Conservation (phyloP, 768 basidiomycete species). For the Zangia roseola region DNA sequence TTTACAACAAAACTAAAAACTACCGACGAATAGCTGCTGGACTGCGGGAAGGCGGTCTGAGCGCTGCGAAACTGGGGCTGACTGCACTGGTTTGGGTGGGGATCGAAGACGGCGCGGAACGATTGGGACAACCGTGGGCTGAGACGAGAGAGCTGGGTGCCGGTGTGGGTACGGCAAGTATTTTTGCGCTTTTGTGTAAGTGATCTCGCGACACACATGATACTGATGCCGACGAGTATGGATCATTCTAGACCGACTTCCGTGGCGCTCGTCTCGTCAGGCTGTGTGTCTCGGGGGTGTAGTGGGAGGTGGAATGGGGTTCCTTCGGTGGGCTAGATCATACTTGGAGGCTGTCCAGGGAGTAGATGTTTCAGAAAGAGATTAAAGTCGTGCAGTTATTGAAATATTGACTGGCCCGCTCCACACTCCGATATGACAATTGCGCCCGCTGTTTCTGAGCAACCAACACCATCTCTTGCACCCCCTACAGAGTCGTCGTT, state of each 20-base stretch:
- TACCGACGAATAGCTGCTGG: constrained; percentile 78
- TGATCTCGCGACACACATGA: constrained; percentile 13
- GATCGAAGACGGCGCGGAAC: constrained; percentile 44
- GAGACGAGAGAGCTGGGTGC: constrained; percentile 59
- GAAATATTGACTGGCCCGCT: background rate
- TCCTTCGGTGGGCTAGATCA: constrained; percentile 40
- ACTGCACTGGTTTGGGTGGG: constrained; percentile 49
- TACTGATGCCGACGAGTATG: background rate
- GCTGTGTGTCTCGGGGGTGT: constrained; percentile 54
- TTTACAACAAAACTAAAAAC: constrained; percentile 96
- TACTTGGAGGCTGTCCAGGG: constrained; percentile 25
- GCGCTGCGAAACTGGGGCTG: constrained; percentile 51
- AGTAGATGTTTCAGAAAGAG: too few relatives aligned
- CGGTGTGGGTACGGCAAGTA: constrained; percentile 57
- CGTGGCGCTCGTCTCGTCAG: constrained; percentile 47
- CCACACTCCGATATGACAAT: constrained; percentile 14
- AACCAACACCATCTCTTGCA: constrained; percentile 9
- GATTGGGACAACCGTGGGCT: constrained; percentile 34
- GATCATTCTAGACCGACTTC: constrained; percentile 51
- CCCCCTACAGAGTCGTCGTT: constrained; percentile 21
- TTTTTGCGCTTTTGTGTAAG: constrained; percentile 58
- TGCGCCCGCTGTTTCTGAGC: constrained; percentile 4
- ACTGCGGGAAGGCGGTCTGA: constrained; percentile 60
- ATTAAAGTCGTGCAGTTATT: too few relatives aligned
- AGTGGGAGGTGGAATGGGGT: constrained; percentile 53